Base-by-base conservation (phyloP, 257 asterid genomes). In the Rauvolfia tetraphylla region DNA sequence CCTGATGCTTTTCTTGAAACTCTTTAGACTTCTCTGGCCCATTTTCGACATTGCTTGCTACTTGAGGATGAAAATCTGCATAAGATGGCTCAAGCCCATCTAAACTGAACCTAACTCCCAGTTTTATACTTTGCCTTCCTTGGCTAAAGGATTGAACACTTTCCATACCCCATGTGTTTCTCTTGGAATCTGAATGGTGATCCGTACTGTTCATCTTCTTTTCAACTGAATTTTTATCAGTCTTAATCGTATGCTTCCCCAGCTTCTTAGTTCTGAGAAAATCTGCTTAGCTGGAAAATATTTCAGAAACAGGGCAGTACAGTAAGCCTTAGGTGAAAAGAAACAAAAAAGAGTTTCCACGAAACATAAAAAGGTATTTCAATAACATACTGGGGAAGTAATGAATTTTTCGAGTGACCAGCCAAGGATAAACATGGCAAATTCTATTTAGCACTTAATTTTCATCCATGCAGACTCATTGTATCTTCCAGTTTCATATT, bases 51-150 rank as follows among this genome's bases (percentile, higher is more conserved):
- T 66, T 73, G 48, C 78, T 85, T 58, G 79, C 79, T 56, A 69
- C 84, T 73, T 80, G 71, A 31, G 86, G 81, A 78, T 75, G 87
- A 62, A 76, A 63, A 79, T 80, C 86, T 33, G 83, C 79, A 65
- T 65, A 74, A 71, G 71, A 31, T 36, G 76, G 73, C 51, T 82
- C 84, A 66, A 33, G 68, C 75, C 82, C 81, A 51, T 85, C 91
- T 54, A 81, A 62, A 66, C 81, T 87, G 83, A 92, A 82, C 76
- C 83, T 79, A 76, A 87, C 86, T 66, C 90, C 91, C 79, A 86
- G 81, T 71, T 83, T 89, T 76, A 76, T 76, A 74, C 82, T 79
- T 73, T 75, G 85, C 65, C 79, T 76, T 51, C 77, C 62, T 78
- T 79, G 79, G 73, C 76, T 38, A 25, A 80, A 78, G 2, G 73